Percentiles rank a stretch among this genome's conserved stretches.
These are phyloP conservation scores for Rubia tinctorum DNA, from an alignment of 305 asterid genomes.

Conservation along the genomic window DNA sequence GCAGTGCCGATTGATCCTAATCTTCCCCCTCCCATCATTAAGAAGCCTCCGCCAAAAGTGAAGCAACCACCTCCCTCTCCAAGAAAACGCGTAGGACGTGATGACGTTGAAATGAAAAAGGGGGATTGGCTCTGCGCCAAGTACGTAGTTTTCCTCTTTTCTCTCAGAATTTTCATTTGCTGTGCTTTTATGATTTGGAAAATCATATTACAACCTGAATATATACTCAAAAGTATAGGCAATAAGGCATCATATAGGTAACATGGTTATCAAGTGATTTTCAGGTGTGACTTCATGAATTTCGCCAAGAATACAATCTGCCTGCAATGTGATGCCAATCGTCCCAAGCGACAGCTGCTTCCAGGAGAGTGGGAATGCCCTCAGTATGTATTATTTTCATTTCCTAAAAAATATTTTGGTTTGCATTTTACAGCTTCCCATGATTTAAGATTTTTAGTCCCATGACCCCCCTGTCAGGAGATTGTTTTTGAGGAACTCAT, in stretches of 20 bases:
- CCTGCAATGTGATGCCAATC: constrained; percentile 94
- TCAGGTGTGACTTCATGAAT: constrained; percentile 96
- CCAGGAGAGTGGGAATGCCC: constrained; percentile 99
- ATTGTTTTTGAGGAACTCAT: constrained; percentile 1
- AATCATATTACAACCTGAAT: neutral
- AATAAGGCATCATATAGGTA: constrained; percentile 1
- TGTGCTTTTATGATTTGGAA: neutral
- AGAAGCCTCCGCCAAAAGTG: constrained; percentile 87
- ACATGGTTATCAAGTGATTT: constrained; percentile 20
- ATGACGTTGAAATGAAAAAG: constrained; percentile 91
- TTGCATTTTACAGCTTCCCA: neutral
- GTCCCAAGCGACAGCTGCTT: constrained; percentile 94
- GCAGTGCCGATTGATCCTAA: constrained; percentile 94
- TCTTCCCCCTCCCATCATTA: constrained; percentile 82
- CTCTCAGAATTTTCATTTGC: neutral
- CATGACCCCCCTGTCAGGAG: neutral
- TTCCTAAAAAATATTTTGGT: neutral
- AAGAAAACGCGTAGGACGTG: constrained; percentile 76
- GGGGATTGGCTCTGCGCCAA: constrained; percentile 97
- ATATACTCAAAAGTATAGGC: neutral
- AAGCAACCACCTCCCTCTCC: constrained; percentile 95
- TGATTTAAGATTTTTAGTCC: neutral
- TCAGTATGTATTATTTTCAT: constrained; percentile 47
- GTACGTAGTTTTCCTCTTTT: constrained; percentile 39
- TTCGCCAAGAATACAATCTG: constrained; percentile 91